Evolutionary conservation across 768 basidiomycete species (phyloP), one percentile per base, ranked within the genome.

Genomic region (Leccinum arenicola): DNA sequence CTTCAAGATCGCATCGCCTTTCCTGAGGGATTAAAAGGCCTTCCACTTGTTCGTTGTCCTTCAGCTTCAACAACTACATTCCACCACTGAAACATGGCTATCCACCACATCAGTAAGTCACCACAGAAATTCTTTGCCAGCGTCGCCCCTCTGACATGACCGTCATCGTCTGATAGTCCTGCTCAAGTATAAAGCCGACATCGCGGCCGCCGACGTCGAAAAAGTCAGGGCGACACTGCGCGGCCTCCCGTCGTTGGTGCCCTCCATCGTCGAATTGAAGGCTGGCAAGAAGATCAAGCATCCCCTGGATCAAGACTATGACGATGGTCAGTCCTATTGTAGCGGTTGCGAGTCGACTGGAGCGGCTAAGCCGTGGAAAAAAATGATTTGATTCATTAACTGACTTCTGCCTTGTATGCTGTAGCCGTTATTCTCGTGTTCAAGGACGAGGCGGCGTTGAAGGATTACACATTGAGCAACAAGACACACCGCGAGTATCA

Each of bases 21-120:
- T 29, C 49, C 17, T 9, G 35, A 66, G 63, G 64, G 9, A 45
- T 11, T 45, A 11, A 45, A 45, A 45, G 11, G 43, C 19, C 43
- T 45, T 45, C 10, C 10, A 12, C 43, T 19, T 3, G 11, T 19
- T 45, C 43, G 10, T 12, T 19, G 19, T 45, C 10, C 43, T 45
- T 19, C 43, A 45, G 19, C 10, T 45, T 45, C 43, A 5, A 19
- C 10, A n/a, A n/a, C 43, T 19, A 19, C n/a, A 43, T 43, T 6
- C 40, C 40, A 43, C 40, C 40, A 40, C 29, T 29, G 29, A 29
- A 19, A 43, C 43, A 45, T 45, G 43, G 5, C 64, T 38, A 60
- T 67, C 35, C 55, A 67, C n/a, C 69, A 72, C 60, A 53, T 66
- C 58, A 36, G 70, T 72, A 56, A 25, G 64, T 66, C 50, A 15